Base-by-base conservation (phyloP, 2,329 filamentous ascomycete genomes). In the Fusarium buxicola region DNA sequence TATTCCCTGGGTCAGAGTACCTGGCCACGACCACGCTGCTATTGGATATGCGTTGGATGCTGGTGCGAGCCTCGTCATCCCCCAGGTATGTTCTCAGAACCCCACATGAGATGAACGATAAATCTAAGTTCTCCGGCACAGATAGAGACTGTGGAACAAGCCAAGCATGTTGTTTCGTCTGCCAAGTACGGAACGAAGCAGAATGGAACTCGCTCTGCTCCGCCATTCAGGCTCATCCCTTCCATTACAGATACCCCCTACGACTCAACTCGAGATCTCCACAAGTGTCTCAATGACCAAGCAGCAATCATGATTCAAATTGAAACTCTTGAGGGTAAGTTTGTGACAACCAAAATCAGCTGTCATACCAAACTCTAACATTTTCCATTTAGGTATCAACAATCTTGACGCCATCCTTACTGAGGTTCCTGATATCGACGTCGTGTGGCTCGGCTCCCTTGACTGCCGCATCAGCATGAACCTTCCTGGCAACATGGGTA, bases 361-460 rank as follows among this genome's bases (percentile, higher is more conserved):
- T 21, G 21, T 6, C 21, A 21, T 6, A 21, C 21, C 11, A 30
- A 12, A 12, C 1, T 51, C 18, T 21, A 21, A 39, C 31, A 36
- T 25, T n/a, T 10, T 31, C 8, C 18, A 28, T 28, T 8, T 30
- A 69, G 80, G 74, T 38, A 72, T 82, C 55, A 68, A 78, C 48
- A 82, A 83, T 66, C 78, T 83, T n/a, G 80, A 83, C 59, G 78
- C 73, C 34, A 82, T 83, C 52, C 74, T 83, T 27, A 81, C 79
- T 12, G 77, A 76, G 55, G 74, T 75, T 24, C 77, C 78, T 1
- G 77, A 81, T 35, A 80, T 83, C 27, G 81, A 82, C 63, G 68
- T 76, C 15, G 79, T 81, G 13, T 83, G 80, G 80, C 74, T 82
- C 2, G 80, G 81, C 43, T 68, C 68, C 6, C 73, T 83, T 15